Percentiles rank a stretch among this genome's conserved stretches.
Evolutionary conservation across 2,329 filamentous ascomycete species (phyloP).

Genomic region (Colletotrichum scovillei): DNA sequence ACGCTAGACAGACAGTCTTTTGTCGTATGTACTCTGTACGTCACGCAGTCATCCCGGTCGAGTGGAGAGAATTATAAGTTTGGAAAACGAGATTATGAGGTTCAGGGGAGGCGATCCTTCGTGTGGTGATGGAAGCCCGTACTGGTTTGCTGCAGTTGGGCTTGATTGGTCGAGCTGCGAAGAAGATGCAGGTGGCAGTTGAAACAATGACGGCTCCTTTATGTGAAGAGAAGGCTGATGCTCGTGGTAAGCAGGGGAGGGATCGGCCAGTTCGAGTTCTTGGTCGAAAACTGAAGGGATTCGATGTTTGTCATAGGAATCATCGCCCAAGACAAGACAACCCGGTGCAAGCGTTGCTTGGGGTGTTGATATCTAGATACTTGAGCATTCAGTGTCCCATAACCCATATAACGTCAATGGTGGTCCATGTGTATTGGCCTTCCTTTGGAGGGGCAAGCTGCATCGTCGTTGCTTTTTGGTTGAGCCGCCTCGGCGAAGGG

Average conservation of each 20-base stretch:
- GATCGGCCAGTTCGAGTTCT: slow-evolving; percentile 6
- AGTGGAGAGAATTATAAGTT: neutral
- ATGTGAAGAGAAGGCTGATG: neutral
- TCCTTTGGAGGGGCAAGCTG: no score
- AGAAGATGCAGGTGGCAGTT: neutral
- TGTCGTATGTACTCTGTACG: neutral
- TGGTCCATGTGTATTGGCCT: no score
- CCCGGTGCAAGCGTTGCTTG: no score
- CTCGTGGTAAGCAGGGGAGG: neutral
- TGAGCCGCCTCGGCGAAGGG: slow-evolving; percentile 1
- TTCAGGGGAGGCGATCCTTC: slow-evolving; percentile 10
- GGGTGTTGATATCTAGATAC: neutral
- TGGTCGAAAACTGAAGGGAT: neutral
- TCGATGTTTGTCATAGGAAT: neutral
- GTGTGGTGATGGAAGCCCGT: neutral
- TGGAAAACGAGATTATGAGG: neutral
- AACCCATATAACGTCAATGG: neutral
- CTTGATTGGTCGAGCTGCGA: neutral
- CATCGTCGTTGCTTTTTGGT: neutral
- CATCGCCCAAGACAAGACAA: neutral
- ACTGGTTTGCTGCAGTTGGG: slow-evolving; percentile 1
- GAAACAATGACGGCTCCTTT: neutral
- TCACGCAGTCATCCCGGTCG: neutral
- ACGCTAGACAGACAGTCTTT: neutral
- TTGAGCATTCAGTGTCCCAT: neutral